Evolutionary conservation across 495 filamentous ascomycete genomes (phyloP).

Genomic region (Cercophora newfieldiana): DNA sequence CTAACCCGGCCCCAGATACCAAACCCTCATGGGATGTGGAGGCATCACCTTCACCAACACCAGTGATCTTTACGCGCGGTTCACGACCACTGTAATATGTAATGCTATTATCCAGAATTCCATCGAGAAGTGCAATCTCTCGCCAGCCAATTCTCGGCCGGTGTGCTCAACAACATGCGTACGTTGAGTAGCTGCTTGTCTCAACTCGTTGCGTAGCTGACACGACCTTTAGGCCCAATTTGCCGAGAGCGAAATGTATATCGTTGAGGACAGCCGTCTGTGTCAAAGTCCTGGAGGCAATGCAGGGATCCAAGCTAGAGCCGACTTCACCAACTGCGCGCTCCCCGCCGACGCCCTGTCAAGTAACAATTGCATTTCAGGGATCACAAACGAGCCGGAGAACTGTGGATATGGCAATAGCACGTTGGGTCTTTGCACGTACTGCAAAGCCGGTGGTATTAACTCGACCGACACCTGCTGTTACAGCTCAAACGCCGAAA

Average conservation of each 20-base stretch:
- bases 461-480: slow-evolving; percentile 97
- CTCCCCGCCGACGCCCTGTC: slow-evolving; percentile 74
- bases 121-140: slow-evolving; percentile 65
- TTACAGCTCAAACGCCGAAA: slow-evolving; percentile 70
- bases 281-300: slow-evolving; percentile 65
- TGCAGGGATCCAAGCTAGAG: slow-evolving; percentile 75
- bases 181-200: slow-evolving; percentile 19
- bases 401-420: slow-evolving; percentile 88
- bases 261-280: slow-evolving; percentile 69
- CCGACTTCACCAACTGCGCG: slow-evolving; percentile 90
- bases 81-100: slow-evolving; percentile 89
- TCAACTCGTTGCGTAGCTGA: slow-evolving; percentile 28
- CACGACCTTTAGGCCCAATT: slow-evolving; percentile 62
- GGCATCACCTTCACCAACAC: slow-evolving; percentile 77
- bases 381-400: slow-evolving; percentile 73
- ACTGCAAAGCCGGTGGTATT: slow-evolving; percentile 76
- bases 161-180: slow-evolving; percentile 92
- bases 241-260: slow-evolving; percentile 83
- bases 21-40: slow-evolving; percentile 76
- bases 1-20: slow-evolving; percentile 55
- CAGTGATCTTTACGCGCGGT: slow-evolving; percentile 87
- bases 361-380: slow-evolving; percentile 70
- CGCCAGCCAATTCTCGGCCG: slow-evolving; percentile 62
- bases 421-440: slow-evolving; percentile 80
- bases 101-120: slow-evolving; percentile 95